These are phyloP conservation scores for Byssothecium circinans DNA, from an alignment of 2,329 filamentous ascomycete species.

Conservation along the genomic window DNA sequence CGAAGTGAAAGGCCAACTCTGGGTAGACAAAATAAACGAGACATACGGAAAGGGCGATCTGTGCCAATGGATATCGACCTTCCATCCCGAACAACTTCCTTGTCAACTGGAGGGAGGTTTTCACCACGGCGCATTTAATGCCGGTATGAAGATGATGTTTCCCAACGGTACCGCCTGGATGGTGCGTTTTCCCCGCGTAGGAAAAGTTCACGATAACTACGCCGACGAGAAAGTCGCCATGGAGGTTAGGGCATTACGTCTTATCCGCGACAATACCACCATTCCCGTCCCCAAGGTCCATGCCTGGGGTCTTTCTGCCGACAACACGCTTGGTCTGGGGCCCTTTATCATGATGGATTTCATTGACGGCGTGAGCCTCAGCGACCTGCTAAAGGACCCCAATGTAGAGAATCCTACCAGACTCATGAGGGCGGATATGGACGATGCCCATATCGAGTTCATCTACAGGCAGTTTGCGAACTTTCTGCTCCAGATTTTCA, in stretches of 20 bases:
- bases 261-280: conserved; percentile 18
- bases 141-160: not conserved
- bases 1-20: no score
- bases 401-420: conserved; percentile 33
- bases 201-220: not conserved
- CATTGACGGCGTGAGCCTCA: not conserved
- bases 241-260: not conserved
- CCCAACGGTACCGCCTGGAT: not conserved
- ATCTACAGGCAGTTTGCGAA: conserved; percentile 6
- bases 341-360: conserved; percentile 5
- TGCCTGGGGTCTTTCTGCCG: conserved; percentile 3
- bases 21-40: no score
- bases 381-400: conserved; percentile 1
- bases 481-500: conserved; percentile 14
- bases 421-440: conserved; percentile 2
- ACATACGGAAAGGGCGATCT: no score
- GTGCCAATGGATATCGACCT: no score
- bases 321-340: conserved; percentile 4
- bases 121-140: not conserved
- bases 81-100: no score
- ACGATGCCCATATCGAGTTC: conserved; percentile 1
- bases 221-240: not conserved
- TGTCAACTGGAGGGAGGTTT: not conserved
- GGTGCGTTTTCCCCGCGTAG: not conserved
- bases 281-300: conserved; percentile 8